Base-by-base conservation (phyloP, 208 protist genomes). In the Acanthamoeba divionensis region DNA sequence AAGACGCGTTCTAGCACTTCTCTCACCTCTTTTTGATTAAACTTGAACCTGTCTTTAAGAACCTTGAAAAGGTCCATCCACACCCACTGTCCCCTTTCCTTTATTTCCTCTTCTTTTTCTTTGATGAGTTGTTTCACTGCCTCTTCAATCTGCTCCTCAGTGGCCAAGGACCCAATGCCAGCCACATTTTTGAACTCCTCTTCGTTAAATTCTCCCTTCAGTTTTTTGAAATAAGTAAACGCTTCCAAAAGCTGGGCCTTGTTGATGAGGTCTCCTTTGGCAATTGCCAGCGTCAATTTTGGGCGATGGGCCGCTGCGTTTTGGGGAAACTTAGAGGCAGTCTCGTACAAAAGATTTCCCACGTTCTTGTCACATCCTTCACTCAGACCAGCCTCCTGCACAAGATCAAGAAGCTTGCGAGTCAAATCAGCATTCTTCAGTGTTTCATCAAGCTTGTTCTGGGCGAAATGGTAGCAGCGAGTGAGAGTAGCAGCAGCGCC, bases 41-140 rank as follows among this genome's bases (percentile, higher is more conserved):
- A 85, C 75, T 85, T 85, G 75, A 85, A 63, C 5, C 52, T 26
- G n/a, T 85, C 75, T 54, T 85, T 85, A 12, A 85, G 24, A 5
- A 63, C 31, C 75, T 85, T 85, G 75, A 85, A 85, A 9, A 85
- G n/a, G 21, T 85, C 75, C 75, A 85, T 85, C 75, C 52, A 65
- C 50, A 85, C 52, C 75, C 75, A 85, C 26, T 9, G 21, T 1
- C 75, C 75, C 12, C 75, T 29, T 38, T 36, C 50, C 48, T 85
- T 55, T 29, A 85, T 55, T 54, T 85, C 75, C 3, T 85, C 75
- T 15, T 85, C 75, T 54, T 63, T 62, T 54, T 85, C 75, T 1
- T 21, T 2, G 5, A 85, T 55, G 26, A 85, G 21, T 12, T 8
- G n/a, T 10, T 38, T 29, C 31, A 85, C 41, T 29, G 44, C 50